Evolutionary conservation across 805 yeast genomes (phyloP).

Genomic region (Barnettozyma californica): DNA sequence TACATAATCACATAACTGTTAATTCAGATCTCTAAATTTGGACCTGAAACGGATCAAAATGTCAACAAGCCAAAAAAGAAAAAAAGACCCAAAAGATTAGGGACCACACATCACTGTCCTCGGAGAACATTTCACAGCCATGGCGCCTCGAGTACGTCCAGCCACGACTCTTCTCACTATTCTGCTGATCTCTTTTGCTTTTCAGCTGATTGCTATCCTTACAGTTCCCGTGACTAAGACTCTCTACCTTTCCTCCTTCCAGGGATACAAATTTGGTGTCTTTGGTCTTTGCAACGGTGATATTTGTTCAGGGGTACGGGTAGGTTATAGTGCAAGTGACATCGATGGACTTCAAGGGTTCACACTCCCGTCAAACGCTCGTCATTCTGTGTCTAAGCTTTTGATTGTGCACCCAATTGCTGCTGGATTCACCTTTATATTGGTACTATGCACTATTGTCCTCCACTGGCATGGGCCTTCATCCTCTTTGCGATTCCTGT

Average conservation of each 20-base stretch:
- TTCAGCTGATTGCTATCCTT: constrained; percentile 54
- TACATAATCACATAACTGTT: too few species aligned
- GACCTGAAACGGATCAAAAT: neutral
- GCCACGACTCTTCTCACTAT: constrained; percentile 34
- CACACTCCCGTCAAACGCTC: constrained; percentile 53
- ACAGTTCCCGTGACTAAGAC: constrained; percentile 52
- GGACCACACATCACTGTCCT: neutral
- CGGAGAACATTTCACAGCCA: constrained; percentile 1
- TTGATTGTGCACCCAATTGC: constrained; percentile 66
- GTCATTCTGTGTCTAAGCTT: constrained; percentile 52
- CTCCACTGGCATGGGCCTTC: constrained; percentile 34
- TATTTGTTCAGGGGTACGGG: constrained; percentile 34
- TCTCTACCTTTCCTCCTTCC: constrained; percentile 45
- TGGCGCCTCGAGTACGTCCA: constrained; percentile 27
- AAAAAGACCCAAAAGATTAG: too few species aligned
- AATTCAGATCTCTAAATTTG: neutral
- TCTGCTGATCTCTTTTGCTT: constrained; percentile 45
- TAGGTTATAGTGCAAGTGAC: constrained; percentile 38
- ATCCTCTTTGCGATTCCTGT: constrained; percentile 37
- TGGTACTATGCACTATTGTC: constrained; percentile 36
- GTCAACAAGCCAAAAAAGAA: neutral
- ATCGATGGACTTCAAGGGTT: constrained; percentile 33
- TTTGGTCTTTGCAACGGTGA: constrained; percentile 54
- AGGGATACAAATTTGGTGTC: constrained; percentile 56
- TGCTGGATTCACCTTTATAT: constrained; percentile 45